phyloP scores from a whole-genome alignment of 768 basidiomycete genomes.

The Lentinula sp. region DNA sequence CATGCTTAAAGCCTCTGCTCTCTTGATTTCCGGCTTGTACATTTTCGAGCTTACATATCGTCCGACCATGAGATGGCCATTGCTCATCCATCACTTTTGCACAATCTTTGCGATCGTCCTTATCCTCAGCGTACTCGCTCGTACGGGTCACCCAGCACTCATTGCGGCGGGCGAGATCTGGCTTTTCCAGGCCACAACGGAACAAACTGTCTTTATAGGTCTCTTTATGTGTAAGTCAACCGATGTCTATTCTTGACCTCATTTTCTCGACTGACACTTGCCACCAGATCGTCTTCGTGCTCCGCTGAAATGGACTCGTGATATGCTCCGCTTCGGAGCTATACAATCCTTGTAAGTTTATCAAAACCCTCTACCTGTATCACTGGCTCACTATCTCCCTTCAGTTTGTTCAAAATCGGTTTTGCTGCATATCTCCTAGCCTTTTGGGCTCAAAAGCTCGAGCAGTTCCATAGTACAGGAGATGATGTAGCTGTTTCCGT shows the following conservation, averaged over 20 bases:
- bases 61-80: background rate
- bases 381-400: background rate
- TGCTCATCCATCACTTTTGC: background rate
- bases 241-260: background rate
- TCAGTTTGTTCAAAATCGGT: background rate
- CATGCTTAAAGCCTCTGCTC: background rate
- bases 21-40: background rate
- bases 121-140: background rate
- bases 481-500: conserved; percentile 1
- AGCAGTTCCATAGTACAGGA: background rate
- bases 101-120: background rate
- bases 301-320: background rate
- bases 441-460: background rate
- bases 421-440: background rate
- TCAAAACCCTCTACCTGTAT: background rate
- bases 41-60: background rate
- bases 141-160: background rate
- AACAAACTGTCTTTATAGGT: background rate
- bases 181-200: conserved; percentile 1
- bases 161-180: background rate
- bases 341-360: background rate
- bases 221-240: background rate
- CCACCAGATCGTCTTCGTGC: background rate
- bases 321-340: background rate
- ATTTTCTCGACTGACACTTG: background rate